Base-by-base conservation (phyloP, 78 protist genomes). In the Dictyostelium capitatum region DNA sequence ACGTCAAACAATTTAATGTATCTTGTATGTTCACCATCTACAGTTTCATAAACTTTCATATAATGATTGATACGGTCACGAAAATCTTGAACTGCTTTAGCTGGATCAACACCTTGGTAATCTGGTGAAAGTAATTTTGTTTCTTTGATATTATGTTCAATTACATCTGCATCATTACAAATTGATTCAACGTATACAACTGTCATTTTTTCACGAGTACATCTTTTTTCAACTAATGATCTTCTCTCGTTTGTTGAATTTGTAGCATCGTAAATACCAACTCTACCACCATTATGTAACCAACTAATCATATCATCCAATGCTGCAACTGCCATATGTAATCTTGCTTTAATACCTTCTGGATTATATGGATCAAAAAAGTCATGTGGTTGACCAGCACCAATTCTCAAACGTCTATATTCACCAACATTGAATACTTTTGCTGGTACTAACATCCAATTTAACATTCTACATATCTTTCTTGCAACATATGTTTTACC, bases 241-340 rank as follows among this genome's bases (percentile, higher is more conserved):
- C 98, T 79, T 46, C 98, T 74, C 3, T 69, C 96, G 1, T 51
- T 79, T 9, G 96, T 96, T 3, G 75, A 43, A 30, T 97, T 97
- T 37, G 98, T 97, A 3, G 97, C 98, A 65, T 97, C 98, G 48
- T 90, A 93, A 3, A 97, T 96, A 48, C 96, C 98, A 41, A 96
- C 95, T 79, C 81, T 79, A 37, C 91, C 94, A 23, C 92, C 96
- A 41, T 70, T 90, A 30, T 92, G 91, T 32, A 92, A 51, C 96
- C 96, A 92, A 15, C 78, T 48, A 17, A 96, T 67, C 95, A 92
- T 89, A 54, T 96, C 97, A 65, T 84, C 96, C 30, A 96, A 46
- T 46, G 96, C 97, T 47, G 96, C 96, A 0, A 93, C 89, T 47
- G 92, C 96, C 93, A 93, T 84, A 69, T 84, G 92, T 43, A 93